Conservation (phyloP, 768 basidiomycete species). For the Cyathus striatus region DNA sequence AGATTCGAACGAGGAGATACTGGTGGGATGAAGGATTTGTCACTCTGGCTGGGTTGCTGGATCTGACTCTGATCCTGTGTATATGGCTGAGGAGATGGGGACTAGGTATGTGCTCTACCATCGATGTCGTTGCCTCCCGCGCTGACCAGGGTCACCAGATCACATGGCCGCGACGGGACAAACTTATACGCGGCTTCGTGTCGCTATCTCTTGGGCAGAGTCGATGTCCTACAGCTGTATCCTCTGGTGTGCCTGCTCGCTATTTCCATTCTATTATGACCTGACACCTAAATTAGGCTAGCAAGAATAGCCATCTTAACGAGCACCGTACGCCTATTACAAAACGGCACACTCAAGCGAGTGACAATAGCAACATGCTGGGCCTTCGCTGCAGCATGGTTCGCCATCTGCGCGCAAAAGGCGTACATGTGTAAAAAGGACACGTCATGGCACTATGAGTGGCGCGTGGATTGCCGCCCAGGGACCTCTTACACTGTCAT, state of each 20-base stretch:
- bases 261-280: neutral
- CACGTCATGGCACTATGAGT: neutral
- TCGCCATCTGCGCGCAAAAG: neutral
- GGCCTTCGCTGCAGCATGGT: neutral
- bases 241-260: neutral
- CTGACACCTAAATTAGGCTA: neutral
- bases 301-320: neutral
- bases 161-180: neutral
- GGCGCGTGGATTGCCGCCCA: neutral
- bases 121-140: neutral
- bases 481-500: neutral
- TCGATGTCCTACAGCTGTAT: neutral
- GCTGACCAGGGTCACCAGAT: neutral
- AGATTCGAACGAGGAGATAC: neutral
- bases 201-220: neutral
- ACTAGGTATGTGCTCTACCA: neutral
- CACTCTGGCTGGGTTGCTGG: neutral
- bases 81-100: neutral
- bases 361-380: neutral
- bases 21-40: neutral
- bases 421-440: neutral
- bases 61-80: neutral
- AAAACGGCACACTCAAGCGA: neutral
- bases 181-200: neutral
- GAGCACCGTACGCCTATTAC: neutral